phyloP scores from a whole-genome alignment of 768 basidiomycete genomes.

The Coprinellus aureogranulatus region DNA sequence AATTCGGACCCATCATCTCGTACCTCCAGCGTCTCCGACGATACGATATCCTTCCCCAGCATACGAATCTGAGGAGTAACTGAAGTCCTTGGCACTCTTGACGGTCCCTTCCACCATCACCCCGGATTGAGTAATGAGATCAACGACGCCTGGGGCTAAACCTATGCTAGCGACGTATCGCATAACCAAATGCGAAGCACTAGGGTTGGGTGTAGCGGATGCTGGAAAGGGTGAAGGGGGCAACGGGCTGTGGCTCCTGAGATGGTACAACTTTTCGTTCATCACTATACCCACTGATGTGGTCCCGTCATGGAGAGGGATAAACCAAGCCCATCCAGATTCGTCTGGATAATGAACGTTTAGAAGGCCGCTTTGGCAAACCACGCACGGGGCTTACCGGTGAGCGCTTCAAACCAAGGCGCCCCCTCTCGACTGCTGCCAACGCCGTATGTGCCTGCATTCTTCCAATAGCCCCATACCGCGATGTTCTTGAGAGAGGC shows the following conservation, averaged over 20 bases:
- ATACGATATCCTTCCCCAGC: constrained; percentile 56
- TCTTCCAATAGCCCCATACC: constrained; percentile 75
- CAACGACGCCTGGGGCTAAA: constrained; percentile 46
- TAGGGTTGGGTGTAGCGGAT: constrained; percentile 21
- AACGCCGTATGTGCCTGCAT: constrained; percentile 48
- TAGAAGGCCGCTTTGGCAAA: neutral
- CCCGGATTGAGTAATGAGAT: constrained; percentile 39
- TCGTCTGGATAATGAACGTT: constrained; percentile 41
- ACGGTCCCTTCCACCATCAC: constrained; percentile 41
- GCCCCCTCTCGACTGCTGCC: constrained; percentile 52
- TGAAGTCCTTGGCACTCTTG: constrained; percentile 58
- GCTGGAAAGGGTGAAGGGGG: constrained; percentile 28
- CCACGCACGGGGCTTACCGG: constrained; percentile 40
- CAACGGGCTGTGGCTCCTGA: constrained; percentile 19
- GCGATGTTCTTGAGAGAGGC: constrained; percentile 70
- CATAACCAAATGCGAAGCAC: constrained; percentile 26
- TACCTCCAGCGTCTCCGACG: constrained; percentile 67
- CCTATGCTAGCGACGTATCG: constrained; percentile 46
- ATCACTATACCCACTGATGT: constrained; percentile 65
- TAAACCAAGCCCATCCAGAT: constrained; percentile 73
- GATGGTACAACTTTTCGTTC: constrained; percentile 50
- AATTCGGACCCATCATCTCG: constrained; percentile 16
- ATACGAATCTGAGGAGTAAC: constrained; percentile 60
- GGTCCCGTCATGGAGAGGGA: constrained; percentile 62
- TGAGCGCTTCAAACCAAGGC: constrained; percentile 71